phyloP scores from a whole-genome alignment of 768 basidiomycete species.

The Glaciozyma antarctica region DNA sequence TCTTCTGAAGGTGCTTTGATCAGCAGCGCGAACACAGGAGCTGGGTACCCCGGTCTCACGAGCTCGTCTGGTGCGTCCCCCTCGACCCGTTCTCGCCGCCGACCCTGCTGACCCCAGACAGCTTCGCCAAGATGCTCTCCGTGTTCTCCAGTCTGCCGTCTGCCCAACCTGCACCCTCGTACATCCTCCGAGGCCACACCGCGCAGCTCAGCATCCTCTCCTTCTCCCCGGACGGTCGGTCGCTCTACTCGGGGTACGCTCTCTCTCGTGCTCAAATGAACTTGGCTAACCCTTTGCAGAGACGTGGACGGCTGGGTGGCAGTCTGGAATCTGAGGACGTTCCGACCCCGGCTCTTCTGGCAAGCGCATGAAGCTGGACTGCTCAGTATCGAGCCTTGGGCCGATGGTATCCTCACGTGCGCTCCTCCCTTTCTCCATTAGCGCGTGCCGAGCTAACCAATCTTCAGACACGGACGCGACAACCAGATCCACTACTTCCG shows the following conservation, averaged over 20 bases:
- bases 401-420: slow-evolving; percentile 61
- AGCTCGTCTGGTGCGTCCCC: no score
- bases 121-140: no score
- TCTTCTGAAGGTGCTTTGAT: no score
- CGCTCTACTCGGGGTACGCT: slow-evolving; percentile 63
- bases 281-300: slow-evolving; percentile 1
- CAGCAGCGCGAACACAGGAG: no score
- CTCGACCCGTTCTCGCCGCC: no score
- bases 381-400: slow-evolving; percentile 70
- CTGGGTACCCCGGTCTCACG: no score
- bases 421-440: slow-evolving; percentile 32
- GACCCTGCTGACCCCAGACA: no score
- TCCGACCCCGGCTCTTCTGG: slow-evolving; percentile 69
- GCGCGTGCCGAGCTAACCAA: no score
- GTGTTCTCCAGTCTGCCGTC: neutral
- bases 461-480: slow-evolving; percentile 76
- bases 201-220: slow-evolving; percentile 53
- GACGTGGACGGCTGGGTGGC: slow-evolving; percentile 70
- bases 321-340: slow-evolving; percentile 61
- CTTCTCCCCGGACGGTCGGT: slow-evolving; percentile 62
- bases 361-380: slow-evolving; percentile 66
- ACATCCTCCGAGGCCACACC: slow-evolving; percentile 65
- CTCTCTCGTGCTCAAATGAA: neutral
- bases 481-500: slow-evolving; percentile 73
- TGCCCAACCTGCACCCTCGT: slow-evolving; percentile 46